These are phyloP conservation scores for Schwanniomyces pseudopolymorphus DNA, from an alignment of 805 yeast genomes.

Conservation along the genomic window DNA sequence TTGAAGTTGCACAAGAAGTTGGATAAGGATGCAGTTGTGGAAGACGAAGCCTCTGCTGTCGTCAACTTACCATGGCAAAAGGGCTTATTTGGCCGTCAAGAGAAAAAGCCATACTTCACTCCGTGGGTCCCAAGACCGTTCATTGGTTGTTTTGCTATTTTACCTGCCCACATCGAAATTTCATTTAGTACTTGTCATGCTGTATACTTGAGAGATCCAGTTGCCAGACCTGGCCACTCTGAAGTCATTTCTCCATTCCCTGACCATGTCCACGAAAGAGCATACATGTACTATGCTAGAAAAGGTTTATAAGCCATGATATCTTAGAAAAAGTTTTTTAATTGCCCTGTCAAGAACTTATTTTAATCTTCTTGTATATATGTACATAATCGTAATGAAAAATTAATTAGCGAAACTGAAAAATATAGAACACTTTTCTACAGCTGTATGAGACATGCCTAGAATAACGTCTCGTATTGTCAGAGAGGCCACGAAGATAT, in stretches of 20 bases:
- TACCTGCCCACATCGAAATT: conserved; percentile 89
- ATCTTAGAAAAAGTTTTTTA: background rate
- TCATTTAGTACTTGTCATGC: conserved; percentile 94
- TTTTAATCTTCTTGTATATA: conserved; percentile 8
- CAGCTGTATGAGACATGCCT: conserved; percentile 29
- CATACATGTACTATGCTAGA: conserved; percentile 90
- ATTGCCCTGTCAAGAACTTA: background rate
- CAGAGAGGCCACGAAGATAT: conserved; percentile 23
- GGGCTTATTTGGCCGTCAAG: conserved; percentile 73
- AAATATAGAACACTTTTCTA: background rate
- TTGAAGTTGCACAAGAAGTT: conserved; percentile 34
- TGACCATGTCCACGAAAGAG: conserved; percentile 81
- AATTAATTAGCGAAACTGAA: background rate
- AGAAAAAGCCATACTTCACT: conserved; percentile 81
- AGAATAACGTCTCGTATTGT: conserved; percentile 28
- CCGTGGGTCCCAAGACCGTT: conserved; percentile 97
- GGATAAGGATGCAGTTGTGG: conserved; percentile 46
- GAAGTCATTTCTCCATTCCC: conserved; percentile 93
- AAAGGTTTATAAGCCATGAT: conserved; percentile 47
- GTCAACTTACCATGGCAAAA: conserved; percentile 80
- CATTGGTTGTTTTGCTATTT: conserved; percentile 85
- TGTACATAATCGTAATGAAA: conserved; percentile 2
- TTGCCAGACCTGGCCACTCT: conserved; percentile 94
- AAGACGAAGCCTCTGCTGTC: conserved; percentile 48
- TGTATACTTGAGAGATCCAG: conserved; percentile 94